Conservation (phyloP, 768 basidiomycete genomes). For the Tylopilus balloui region DNA sequence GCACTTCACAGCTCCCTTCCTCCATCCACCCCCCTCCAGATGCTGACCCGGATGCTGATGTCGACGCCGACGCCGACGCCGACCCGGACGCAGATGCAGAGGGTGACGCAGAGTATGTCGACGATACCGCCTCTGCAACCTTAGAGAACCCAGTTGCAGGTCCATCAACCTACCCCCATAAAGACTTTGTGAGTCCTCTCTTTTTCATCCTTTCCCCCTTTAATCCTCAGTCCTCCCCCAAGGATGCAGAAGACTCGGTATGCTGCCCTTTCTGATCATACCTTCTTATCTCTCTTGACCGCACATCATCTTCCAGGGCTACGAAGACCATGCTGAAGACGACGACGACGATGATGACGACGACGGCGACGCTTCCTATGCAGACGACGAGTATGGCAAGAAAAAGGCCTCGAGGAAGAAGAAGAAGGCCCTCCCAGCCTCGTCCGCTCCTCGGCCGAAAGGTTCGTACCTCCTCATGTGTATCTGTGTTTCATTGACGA, state of each 20-base stretch:
- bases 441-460: slow-evolving; percentile 51
- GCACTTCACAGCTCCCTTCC: slow-evolving; percentile 7
- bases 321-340: slow-evolving; percentile 49
- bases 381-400: slow-evolving; percentile 69
- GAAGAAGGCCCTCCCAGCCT: slow-evolving; percentile 38
- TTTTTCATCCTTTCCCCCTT: slow-evolving; percentile 3
- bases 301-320: slow-evolving; percentile 51
- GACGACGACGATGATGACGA: slow-evolving; percentile 78
- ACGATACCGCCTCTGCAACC: slow-evolving; percentile 35
- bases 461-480: slow-evolving; percentile 36
- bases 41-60: slow-evolving; percentile 49
- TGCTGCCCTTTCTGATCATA: slow-evolving; percentile 10
- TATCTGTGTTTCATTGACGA: slow-evolving; percentile 6
- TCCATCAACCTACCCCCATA: slow-evolving; percentile 43
- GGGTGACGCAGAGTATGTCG: slow-evolving; percentile 40
- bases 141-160: slow-evolving; percentile 36
- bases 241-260: slow-evolving; percentile 34
- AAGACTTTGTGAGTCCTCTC: slow-evolving; percentile 53
- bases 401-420: slow-evolving; percentile 67
- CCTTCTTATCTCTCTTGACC: slow-evolving; percentile 17
- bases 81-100: slow-evolving; percentile 42
- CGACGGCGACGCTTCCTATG: slow-evolving; percentile 68
- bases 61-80: slow-evolving; percentile 57
- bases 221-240: neutral
- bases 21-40: slow-evolving; percentile 19